Evolutionary conservation across 768 basidiomycete species (phyloP).

Genomic region (Chalciporus sphaerocephalus): DNA sequence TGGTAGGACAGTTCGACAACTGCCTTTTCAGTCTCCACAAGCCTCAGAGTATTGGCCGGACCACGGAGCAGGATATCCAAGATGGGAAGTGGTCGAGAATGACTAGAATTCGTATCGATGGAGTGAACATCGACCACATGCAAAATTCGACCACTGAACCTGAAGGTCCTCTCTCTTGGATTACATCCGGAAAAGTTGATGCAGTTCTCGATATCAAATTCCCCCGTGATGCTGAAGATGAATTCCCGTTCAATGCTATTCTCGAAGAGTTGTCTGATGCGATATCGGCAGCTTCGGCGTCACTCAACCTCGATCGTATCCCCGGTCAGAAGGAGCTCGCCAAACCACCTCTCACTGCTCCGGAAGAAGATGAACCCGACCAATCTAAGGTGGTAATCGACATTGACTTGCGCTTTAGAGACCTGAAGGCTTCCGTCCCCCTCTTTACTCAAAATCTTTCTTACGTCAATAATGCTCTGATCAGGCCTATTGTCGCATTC

Average conservation of each 20-base stretch:
- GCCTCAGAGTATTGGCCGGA: slow-evolving; percentile 92
- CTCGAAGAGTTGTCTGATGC: slow-evolving; percentile 89
- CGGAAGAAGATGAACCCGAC: slow-evolving; percentile 34
- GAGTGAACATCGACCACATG: slow-evolving; percentile 92
- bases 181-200: slow-evolving; percentile 94
- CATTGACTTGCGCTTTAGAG: slow-evolving; percentile 91
- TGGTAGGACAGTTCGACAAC: slow-evolving; percentile 97
- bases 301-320: slow-evolving; percentile 52
- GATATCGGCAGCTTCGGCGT: slow-evolving; percentile 56
- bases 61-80: slow-evolving; percentile 78
- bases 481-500: slow-evolving; percentile 95
- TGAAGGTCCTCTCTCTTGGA: slow-evolving; percentile 90
- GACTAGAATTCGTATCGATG: slow-evolving; percentile 96
- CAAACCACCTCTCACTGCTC: slow-evolving; percentile 78
- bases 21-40: slow-evolving; percentile 94
- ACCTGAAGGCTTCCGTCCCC: slow-evolving; percentile 92
- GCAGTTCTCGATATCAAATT: slow-evolving; percentile 98
- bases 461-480: slow-evolving; percentile 88
- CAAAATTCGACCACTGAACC: slow-evolving; percentile 77
- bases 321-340: slow-evolving; percentile 86
- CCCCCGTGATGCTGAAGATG: slow-evolving; percentile 73
- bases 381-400: slow-evolving; percentile 68
- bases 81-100: slow-evolving; percentile 85
- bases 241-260: slow-evolving; percentile 70
- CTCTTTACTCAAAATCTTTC: slow-evolving; percentile 85